phyloP scores from a whole-genome alignment of 768 basidiomycete species.

The Termitomyces sp. region DNA sequence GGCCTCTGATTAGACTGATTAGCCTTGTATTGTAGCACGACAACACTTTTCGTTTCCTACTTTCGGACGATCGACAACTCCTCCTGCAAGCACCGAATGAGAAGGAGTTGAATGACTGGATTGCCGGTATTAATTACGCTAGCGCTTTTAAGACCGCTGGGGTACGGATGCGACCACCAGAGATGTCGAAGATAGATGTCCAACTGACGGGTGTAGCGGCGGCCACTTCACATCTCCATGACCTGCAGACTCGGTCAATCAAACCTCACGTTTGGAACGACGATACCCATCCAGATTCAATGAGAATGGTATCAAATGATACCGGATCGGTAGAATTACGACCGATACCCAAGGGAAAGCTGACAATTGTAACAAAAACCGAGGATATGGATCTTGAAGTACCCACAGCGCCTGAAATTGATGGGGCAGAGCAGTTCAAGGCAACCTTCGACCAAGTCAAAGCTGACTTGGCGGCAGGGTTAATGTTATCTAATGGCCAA shows the following conservation, averaged over 20 bases:
- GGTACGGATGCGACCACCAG: conserved; percentile 73
- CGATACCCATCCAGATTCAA: conserved; percentile 32
- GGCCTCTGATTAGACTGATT: conserved; percentile 3
- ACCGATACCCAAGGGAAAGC: conserved; percentile 22
- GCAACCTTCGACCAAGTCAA: conserved; percentile 87
- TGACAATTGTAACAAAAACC: conserved; percentile 25
- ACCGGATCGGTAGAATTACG: conserved; percentile 18
- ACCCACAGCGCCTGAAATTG: conserved; percentile 51
- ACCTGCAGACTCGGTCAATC: conserved; percentile 42
- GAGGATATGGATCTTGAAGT: conserved; percentile 38
- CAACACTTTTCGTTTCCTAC: conserved; percentile 73
- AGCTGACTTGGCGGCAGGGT: conserved; percentile 67
- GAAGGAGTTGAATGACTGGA: conserved; percentile 84
- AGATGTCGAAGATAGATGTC: conserved; percentile 66
- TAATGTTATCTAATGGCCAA: conserved; percentile 23
- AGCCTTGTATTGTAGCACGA: conserved; percentile 46
- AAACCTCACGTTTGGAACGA: conserved; percentile 40
- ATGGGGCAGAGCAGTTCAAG: conserved; percentile 66
- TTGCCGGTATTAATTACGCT: conserved; percentile 90
- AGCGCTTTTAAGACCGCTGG: conserved; percentile 86
- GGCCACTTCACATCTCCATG: conserved; percentile 78
- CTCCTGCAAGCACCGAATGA: conserved; percentile 73
- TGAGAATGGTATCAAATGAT: conserved; percentile 35
- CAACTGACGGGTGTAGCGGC: conserved; percentile 83
- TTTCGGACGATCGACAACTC: conserved; percentile 76